Base-by-base conservation (phyloP, 202 grass and related monocot species). In the Alloteropsis angusta region DNA sequence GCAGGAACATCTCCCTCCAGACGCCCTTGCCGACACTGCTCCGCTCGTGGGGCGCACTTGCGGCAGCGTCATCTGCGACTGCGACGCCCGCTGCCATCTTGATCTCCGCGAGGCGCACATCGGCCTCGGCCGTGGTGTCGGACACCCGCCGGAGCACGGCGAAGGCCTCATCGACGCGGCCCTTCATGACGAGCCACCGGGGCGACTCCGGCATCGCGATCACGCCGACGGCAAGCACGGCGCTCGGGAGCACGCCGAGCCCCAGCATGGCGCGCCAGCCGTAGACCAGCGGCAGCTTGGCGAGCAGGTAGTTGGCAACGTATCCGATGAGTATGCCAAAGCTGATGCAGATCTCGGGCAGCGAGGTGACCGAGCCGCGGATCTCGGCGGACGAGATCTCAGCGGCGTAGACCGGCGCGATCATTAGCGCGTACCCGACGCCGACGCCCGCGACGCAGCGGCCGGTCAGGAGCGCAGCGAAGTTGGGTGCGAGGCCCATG, bases 341-440 rank as follows among this genome's bases (percentile, higher is more conserved):
- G 30, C 76, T 92, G 70, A 92, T 92, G 75, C 79, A 92, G 13
- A 92, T 77, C 71, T 89, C 90, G 0, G 86, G 83, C 2, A 86
- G 67, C 11, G 90, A 86, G n/a, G 83, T 86, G 48, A 92, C 80
- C 5, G 84, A 92, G 23, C 86, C 83, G 18, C 90, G 75, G 41
- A 45, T 76, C 9, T 60, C 66, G 4, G 90, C 41, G 0, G 86
- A 80, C 0, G 90, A 81, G 53, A 89, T 84, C 83, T 92, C 90
- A 17, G 80, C 45, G 0, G 90, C 81, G 75, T 92, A 92, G 7
- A 89, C 83, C 0, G 86, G 83, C 12, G 90, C 90, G 37, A 92
- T 92, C 86, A 87, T 92, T 34, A 89, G 90, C 54, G 90, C 83
- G 53, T 92, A 92, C 39, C 82, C 89, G 4, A 91, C 89, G 65